Evolutionary conservation across 31 red algal species (phyloP).

Genomic region (Asparagopsis taxiformis): DNA sequence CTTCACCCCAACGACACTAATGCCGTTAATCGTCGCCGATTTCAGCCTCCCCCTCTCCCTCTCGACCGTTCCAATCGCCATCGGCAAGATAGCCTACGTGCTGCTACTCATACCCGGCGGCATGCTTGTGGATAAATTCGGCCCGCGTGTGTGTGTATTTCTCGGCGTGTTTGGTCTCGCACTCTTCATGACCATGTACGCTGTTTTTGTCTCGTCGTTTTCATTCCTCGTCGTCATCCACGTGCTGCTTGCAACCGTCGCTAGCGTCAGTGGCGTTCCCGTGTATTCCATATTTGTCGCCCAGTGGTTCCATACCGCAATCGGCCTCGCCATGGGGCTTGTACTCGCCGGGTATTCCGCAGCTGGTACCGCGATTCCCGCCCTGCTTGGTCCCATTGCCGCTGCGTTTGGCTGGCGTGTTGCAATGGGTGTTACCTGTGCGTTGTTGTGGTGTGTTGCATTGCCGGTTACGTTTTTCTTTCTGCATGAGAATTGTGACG

Average conservation of each 20-base stretch:
- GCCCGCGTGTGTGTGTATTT: constrained; percentile 68
- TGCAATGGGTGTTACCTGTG: constrained; percentile 59
- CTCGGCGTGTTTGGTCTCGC: constrained; percentile 62
- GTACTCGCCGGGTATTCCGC: constrained; percentile 89
- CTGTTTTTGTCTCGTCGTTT: constrained; percentile 53
- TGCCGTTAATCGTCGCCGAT: constrained; percentile 82
- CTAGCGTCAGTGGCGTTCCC: constrained; percentile 84
- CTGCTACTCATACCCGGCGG: constrained; percentile 92
- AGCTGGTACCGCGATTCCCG: constrained; percentile 73
- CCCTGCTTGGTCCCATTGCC: constrained; percentile 75
- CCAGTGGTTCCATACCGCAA: constrained; percentile 66
- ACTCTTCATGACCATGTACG: constrained; percentile 59
- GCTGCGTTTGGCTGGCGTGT: constrained; percentile 65
- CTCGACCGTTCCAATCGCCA: constrained; percentile 81
- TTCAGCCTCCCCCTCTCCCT: constrained; percentile 72
- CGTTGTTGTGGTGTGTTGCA: constrained; percentile 57
- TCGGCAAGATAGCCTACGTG: constrained; percentile 88
- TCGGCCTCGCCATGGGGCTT: constrained; percentile 93
- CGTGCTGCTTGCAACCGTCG: constrained; percentile 57
- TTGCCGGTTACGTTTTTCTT: constrained; percentile 74
- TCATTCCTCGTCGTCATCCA: constrained; percentile 44
- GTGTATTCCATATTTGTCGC: constrained; percentile 89
- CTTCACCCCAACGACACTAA: constrained; percentile 94
- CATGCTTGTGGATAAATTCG: constrained; percentile 78
- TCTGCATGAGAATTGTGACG: constrained; percentile 33